phyloP scores from a whole-genome alignment of 805 yeast genomes.

The Danielia reshetovae region DNA sequence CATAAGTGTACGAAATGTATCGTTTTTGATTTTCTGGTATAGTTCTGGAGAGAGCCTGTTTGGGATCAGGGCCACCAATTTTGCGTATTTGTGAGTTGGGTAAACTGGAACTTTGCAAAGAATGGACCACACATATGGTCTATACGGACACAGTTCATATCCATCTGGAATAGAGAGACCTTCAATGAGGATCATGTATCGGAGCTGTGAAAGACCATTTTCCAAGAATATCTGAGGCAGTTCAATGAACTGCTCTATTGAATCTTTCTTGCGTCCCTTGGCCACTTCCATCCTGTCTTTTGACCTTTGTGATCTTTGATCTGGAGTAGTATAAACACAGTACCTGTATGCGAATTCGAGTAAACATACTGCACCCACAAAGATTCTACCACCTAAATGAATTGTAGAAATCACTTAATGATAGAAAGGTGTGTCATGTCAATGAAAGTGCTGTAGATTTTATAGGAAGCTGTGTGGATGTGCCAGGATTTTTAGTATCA shows the following conservation, averaged over 20 bases:
- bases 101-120: slow-evolving; percentile 60
- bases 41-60: slow-evolving; percentile 40
- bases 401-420: too few species aligned
- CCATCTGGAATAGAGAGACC: slow-evolving; percentile 40
- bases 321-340: not conserved
- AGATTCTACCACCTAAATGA: too few species aligned
- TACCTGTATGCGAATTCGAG: too few species aligned
- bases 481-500: too few species aligned
- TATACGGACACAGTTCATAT: slow-evolving; percentile 57
- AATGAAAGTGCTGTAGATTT: too few species aligned
- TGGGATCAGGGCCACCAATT: slow-evolving; percentile 50
- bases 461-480: too few species aligned
- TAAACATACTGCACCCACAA: too few species aligned
- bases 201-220: slow-evolving; percentile 49
- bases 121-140: slow-evolving; percentile 80
- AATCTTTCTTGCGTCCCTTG: slow-evolving; percentile 47
- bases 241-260: slow-evolving; percentile 48
- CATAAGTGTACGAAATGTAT: slow-evolving; percentile 80
- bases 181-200: slow-evolving; percentile 38
- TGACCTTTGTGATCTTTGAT: not conserved
- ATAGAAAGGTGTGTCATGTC: too few species aligned
- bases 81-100: slow-evolving; percentile 51
- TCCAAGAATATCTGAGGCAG: slow-evolving; percentile 42
- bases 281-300: slow-evolving; percentile 8
- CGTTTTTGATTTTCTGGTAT: slow-evolving; percentile 72